Evolutionary conservation across 2,329 filamentous ascomycete species (phyloP), one percentile per base, ranked within the genome.

Genomic region (Epicoccum sorghinum): DNA sequence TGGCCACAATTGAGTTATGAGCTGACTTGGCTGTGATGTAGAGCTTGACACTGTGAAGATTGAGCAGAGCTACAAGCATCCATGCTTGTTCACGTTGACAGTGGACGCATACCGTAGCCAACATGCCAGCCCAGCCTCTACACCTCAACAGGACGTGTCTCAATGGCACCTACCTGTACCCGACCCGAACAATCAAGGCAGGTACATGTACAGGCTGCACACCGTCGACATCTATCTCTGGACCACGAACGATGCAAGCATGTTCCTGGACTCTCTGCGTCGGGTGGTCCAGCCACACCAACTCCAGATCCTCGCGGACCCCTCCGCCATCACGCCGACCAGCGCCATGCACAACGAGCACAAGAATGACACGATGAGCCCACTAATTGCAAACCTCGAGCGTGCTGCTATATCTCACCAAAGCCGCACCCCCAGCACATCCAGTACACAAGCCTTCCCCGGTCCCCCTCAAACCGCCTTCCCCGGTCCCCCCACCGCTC

Each of bases 221-320:
- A 88, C 87, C 0, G 71, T 93, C 52, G 89, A 93, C 67, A 78
- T 93, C 12, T 93, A 93, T 77, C 89, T 93, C 68, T 92, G 89
- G 88, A 90, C 86, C 0, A 84, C 86, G 56, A 80, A 86, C 51
- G 89, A 93, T 74, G 89, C 89, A 1, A 77, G 86, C 25, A 82
- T 86, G 52, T 90, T 93, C 60, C 77, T 92, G 57, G 88, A 88
- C 64, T 86, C 85, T 12, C 78, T 91, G 49, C 80, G 87, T 45
- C 82, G 85, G 49, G 83, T 91, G 4, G 73, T 91, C 24, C 86
- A 89, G 65, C 88, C 89, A 5, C 81, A 63, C 74, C 72, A 75
- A 42, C 65, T 74, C 9, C 69, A 74, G 44, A 68, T 74, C 29
- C 33, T 64, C 5, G 54, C 60, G 45, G 69, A 73, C 14, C 70